phyloP scores from a whole-genome alignment of 2,329 filamentous ascomycete species.

The Ascochyta pisi region DNA sequence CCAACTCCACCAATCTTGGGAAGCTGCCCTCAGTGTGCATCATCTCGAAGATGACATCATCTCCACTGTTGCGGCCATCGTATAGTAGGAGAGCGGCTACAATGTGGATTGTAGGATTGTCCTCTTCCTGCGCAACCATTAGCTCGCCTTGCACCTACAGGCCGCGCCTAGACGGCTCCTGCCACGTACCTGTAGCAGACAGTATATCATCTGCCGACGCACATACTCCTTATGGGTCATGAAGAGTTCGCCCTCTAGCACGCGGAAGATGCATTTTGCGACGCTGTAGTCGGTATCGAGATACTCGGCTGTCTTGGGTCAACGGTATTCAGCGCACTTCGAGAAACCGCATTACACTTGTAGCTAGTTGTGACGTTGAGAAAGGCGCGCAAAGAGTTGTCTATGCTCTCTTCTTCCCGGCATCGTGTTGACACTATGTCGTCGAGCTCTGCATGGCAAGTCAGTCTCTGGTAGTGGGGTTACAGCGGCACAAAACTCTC shows the following conservation, averaged over 20 bases:
- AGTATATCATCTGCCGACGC: conserved; percentile 89
- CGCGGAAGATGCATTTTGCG: conserved; percentile 77
- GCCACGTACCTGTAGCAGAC: conserved; percentile 70
- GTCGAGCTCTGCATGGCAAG: conserved; percentile 64
- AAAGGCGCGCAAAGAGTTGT: conserved; percentile 85
- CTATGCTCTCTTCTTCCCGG: conserved; percentile 71
- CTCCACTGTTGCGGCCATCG: conserved; percentile 80
- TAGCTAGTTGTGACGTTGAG: conserved; percentile 78
- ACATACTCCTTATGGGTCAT: conserved; percentile 80
- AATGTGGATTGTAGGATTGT: conserved; percentile 77
- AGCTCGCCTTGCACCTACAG: conserved; percentile 13
- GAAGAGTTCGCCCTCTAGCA: conserved; percentile 80
- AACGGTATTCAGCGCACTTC: conserved; percentile 18
- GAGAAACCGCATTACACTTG: conserved; percentile 59
- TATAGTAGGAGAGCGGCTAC: conserved; percentile 85
- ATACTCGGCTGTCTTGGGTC: conserved; percentile 65
- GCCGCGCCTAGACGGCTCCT: not conserved
- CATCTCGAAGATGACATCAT: conserved; percentile 78
- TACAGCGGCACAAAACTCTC: conserved; percentile 39
- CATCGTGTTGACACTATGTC: conserved; percentile 67
- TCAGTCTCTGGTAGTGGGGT: conserved; percentile 37
- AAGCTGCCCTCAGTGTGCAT: conserved; percentile 91
- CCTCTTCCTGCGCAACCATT: conserved; percentile 74
- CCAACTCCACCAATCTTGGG: conserved; percentile 79
- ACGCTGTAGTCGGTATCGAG: conserved; percentile 80